Base-by-base conservation (phyloP, 2,329 filamentous ascomycete species). In the Magnaporthiopsis rhizophila region DNA sequence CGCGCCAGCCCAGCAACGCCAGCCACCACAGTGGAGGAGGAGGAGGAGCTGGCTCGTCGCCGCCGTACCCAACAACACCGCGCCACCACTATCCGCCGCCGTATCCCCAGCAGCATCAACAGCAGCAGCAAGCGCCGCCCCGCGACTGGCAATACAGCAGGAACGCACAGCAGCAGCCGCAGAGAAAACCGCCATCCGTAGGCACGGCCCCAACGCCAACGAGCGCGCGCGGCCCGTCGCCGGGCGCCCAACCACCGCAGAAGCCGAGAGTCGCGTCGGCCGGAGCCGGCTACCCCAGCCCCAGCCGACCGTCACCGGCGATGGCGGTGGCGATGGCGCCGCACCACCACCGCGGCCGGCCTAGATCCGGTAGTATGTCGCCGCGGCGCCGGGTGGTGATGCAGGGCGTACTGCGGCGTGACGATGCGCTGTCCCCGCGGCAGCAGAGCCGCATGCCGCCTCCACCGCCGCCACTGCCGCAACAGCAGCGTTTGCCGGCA, bases 401-500 rank as follows among this genome's bases (percentile, higher is more conserved):
- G 45, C 45, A 53, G 45, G 45, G 45, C 18, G 21, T 7, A 21
- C 45, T 24, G 45, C 45, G 45, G 45, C 45, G 45, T 5, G 45
- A 53, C 5, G 45, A 61, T 8, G 26, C 50, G 21, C 53, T 28
- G 21, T 53, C 26, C 15, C 59, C 57, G 2, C 24, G 58, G 12
- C 56, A 59, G 18, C 50, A 50, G 50, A n/a, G 36, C 21, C 45
- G 9, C 18, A n/a, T 53, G 45, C 65, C 50, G 18, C 65, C 30
- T 7, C 66, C 36, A 50, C 63, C 60, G 56, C 36, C 36, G 26
- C 58, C 53, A 9, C 64, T 26, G 13, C 59, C n/a, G 12, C 45
- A 53, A 8, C 45, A 50, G 3, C 62, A 66, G 32, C 26, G 56
- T 32, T 63, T 32, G 61, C 58, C 32, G 61, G 61, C 59, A 56